Evolutionary conservation across 2,329 filamentous ascomycete genomes (phyloP), one percentile per base, ranked within the genome.

Genomic region (Aureobasidium musti): DNA sequence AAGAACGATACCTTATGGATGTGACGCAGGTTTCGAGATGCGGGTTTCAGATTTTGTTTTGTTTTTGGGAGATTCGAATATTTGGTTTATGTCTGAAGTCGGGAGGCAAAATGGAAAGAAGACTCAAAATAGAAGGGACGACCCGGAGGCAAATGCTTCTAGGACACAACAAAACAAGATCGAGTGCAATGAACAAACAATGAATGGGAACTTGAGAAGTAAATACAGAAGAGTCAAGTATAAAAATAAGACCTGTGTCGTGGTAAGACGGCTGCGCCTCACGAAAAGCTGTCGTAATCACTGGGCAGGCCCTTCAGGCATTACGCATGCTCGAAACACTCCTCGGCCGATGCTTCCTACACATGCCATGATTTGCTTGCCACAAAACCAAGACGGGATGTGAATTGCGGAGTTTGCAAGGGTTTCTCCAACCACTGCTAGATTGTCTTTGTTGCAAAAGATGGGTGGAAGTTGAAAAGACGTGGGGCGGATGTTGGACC

Each of bases 241-340:
- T 63, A 39, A 63, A 63, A 63, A 63, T 63, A 63, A 63, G 45
- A 50, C 47, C 47, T 26, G 19, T 26, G 45, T 52, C 33, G 59
- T 30, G 41, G 59, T 50, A 50, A 61, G 41, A 61, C 43, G 56
- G 35, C 59, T 63, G 59, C 59, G 59, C 59, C 59, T 52, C 59
- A 63, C 37, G 47, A 52, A 41, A 28, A 63, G 59, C 35, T 50
- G 59, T 63, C 59, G 59, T 63, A 63, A 63, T 50, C 59, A 33
- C 49, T 52, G 28, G 49, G 49, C 49, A 63, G 59, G 50, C 45
- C 45, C 21, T 63, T 52, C 14, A 52, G 14, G 59, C 59, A 63
- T 63, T 63, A 63, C 59, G 59, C 59, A 63, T 39, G 56, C 39
- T 19, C 56, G 28, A 37, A 60, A 47, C 26, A 52, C 59, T 52